A percentile compares a stretch with the other conserved stretches of the same genome.
phyloP scores from a whole-genome alignment of 2,329 filamentous ascomycete species.

The Aciculosporium take region DNA sequence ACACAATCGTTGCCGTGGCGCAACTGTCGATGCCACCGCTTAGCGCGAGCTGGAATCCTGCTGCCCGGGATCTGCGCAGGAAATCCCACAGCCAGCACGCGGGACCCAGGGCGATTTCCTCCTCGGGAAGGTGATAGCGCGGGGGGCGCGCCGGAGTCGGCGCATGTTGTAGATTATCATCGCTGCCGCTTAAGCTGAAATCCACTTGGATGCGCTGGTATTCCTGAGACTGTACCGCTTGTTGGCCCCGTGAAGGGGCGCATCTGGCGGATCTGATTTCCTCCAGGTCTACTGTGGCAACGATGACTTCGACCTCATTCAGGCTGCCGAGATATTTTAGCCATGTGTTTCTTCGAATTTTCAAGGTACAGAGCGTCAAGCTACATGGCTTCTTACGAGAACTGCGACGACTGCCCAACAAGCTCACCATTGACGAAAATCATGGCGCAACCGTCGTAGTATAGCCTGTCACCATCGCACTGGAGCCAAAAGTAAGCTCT shows the following conservation, averaged over 20 bases:
- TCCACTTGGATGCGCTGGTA: slow-evolving; percentile 10
- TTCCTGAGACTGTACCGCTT: slow-evolving; percentile 6
- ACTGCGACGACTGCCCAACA: slow-evolving; percentile 48
- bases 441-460: slow-evolving; percentile 26
- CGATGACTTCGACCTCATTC: slow-evolving; percentile 43
- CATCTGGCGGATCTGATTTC: slow-evolving; percentile 35
- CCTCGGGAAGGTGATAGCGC: slow-evolving; percentile 46
- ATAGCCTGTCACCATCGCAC: slow-evolving; percentile 1
- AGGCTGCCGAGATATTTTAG: neutral
- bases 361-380: slow-evolving; percentile 7
- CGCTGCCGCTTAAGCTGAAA: slow-evolving; percentile 2
- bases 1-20: slow-evolving; percentile 24
- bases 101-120: slow-evolving; percentile 51
- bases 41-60: slow-evolving; percentile 43
- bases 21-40: slow-evolving; percentile 44
- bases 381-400: slow-evolving; percentile 35
- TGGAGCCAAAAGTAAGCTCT: neutral
- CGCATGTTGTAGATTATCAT: slow-evolving; percentile 16
- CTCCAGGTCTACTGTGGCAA: slow-evolving; percentile 55
- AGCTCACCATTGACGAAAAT: slow-evolving; percentile 50
- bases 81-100: slow-evolving; percentile 57
- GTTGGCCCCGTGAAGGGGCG: slow-evolving; percentile 5
- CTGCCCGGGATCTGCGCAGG: slow-evolving; percentile 31
- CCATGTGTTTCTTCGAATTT: neutral
- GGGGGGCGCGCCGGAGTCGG: slow-evolving; percentile 31